A percentile compares a stretch with the other conserved stretches of the same genome.
phyloP scores from a whole-genome alignment of 305 asterid species.

The Solanum hybrid region DNA sequence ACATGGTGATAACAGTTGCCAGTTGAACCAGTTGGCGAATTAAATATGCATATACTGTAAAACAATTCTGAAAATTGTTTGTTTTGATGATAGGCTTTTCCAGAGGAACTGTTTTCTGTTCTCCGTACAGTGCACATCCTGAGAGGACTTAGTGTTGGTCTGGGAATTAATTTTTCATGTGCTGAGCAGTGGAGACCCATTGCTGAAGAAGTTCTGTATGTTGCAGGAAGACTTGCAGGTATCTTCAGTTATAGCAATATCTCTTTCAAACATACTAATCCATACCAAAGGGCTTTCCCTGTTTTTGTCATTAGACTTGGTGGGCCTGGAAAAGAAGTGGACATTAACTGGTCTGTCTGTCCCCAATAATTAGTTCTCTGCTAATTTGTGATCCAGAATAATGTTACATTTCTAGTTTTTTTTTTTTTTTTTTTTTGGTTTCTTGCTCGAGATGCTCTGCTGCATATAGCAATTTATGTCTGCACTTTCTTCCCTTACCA shows the following conservation, averaged over 20 bases:
- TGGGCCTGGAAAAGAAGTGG: not conserved
- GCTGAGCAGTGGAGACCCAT: conserved; percentile 97
- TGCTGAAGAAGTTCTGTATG: conserved; percentile 78
- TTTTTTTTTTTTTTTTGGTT: not conserved
- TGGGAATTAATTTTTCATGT: conserved; percentile 86
- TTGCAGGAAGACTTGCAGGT: conserved; percentile 75
- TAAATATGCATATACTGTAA: not conserved
- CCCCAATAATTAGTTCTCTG: not conserved
- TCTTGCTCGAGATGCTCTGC: not conserved
- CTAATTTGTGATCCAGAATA: not conserved
- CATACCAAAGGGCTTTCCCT: not conserved
- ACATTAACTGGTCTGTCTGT: not conserved
- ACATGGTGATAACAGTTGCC: not conserved
- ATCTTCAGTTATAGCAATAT: not conserved
- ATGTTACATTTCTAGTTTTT: not conserved
- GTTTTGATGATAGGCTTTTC: conserved; percentile 54
- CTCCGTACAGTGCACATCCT: conserved; percentile 89
- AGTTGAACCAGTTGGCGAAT: not conserved
- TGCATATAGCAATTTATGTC: not conserved
- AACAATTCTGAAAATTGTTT: not conserved
- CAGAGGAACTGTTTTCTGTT: conserved; percentile 93
- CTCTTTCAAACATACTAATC: not conserved
- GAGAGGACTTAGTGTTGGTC: conserved; percentile 95
- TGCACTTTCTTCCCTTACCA: not conserved
- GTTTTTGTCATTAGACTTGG: not conserved